Evolutionary conservation across 2,329 filamentous ascomycete species (phyloP).

Genomic region (Phaeosphaeriaceae sp.): DNA sequence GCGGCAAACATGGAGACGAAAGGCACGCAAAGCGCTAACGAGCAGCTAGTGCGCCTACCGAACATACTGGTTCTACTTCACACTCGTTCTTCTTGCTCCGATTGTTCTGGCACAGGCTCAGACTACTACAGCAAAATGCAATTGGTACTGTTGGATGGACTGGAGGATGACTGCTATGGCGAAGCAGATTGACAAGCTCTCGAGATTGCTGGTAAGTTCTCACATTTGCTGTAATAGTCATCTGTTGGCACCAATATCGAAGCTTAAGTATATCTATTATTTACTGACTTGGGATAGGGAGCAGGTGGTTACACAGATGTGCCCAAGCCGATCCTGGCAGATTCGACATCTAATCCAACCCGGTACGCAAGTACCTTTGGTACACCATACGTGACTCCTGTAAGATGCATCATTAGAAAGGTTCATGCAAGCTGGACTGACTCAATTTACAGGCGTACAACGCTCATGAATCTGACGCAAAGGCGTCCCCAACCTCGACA

Average conservation of each 20-base stretch:
- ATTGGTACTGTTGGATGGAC: slow-evolving; percentile 2
- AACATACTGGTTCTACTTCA: slow-evolving; percentile 15
- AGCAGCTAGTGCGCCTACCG: slow-evolving; percentile 8
- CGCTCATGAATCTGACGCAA: neutral
- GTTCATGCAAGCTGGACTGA: neutral
- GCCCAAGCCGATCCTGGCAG: neutral
- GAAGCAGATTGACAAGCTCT: neutral
- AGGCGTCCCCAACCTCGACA: neutral
- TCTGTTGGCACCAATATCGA: neutral
- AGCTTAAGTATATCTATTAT: neutral
- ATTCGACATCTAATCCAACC: neutral
- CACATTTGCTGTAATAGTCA: neutral
- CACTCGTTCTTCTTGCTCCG: slow-evolving; percentile 11
- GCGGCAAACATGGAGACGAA: neutral
- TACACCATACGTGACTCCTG: neutral
- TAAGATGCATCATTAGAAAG: neutral
- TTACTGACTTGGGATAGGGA: neutral
- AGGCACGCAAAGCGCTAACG: slow-evolving; percentile 10
- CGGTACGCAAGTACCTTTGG: slow-evolving; percentile 1
- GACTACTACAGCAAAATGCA: neutral
- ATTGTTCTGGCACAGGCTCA: slow-evolving; percentile 1
- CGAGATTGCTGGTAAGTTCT: neutral
- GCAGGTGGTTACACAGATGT: neutral
- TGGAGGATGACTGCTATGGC: neutral
- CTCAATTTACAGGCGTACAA: neutral